Percentiles rank a stretch among this genome's conserved stretches.
phyloP scores from a whole-genome alignment of 2,329 filamentous ascomycete species.

The Elsinoe perseae region DNA sequence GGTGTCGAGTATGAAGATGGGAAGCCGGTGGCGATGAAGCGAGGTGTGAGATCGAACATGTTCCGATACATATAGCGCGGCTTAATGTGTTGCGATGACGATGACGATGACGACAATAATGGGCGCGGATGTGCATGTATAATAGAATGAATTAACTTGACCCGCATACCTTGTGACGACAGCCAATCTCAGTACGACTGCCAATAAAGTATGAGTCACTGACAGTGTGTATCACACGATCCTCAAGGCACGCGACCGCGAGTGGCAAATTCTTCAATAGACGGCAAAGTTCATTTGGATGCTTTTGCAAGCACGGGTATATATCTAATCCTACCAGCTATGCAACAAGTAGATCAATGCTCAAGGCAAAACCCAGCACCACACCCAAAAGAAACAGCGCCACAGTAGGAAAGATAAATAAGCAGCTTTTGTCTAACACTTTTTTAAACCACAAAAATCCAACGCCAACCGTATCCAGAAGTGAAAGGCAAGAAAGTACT shows the following conservation, averaged over 20 bases:
- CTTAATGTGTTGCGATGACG: not conserved
- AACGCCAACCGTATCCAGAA: not conserved
- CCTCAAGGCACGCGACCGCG: no score
- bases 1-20: slow-evolving; percentile 72
- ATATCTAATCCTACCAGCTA: slow-evolving; percentile 4
- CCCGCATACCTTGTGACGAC: not conserved
- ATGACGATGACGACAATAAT: not conserved
- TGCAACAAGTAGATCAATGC: not conserved
- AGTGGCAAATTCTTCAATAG: no score
- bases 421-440: slow-evolving; percentile 1
- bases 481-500: not conserved
- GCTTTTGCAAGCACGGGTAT: not conserved
- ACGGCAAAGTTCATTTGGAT: not conserved
- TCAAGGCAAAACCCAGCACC: not conserved
- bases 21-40: slow-evolving; percentile 62
- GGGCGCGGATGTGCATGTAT: not conserved
- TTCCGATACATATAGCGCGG: slow-evolving; percentile 56
- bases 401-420: not conserved
- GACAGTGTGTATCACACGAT: no score
- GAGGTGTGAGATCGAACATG: slow-evolving; percentile 68
- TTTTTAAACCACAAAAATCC: not conserved
- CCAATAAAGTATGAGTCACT: not conserved
- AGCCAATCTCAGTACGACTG: not conserved
- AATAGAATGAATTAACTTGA: not conserved
- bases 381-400: not conserved